Evolutionary conservation across 2,329 filamentous ascomycete genomes (phyloP).

Genomic region (Monilinia laxa): DNA sequence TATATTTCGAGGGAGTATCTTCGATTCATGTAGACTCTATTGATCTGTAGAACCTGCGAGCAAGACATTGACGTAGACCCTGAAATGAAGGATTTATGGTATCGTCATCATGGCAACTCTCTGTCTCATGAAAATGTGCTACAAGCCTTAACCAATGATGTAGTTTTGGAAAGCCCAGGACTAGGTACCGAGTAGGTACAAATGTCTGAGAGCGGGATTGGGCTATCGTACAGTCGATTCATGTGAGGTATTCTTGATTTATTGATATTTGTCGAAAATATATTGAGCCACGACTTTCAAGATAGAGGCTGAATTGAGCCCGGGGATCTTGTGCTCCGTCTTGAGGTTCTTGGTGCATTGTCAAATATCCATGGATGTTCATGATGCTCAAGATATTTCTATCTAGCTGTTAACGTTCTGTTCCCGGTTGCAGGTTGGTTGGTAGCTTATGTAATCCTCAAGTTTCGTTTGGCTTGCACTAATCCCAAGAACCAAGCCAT

Average conservation of each 20-base stretch:
- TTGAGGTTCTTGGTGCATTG: background rate
- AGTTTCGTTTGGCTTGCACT: background rate
- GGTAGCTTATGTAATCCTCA: background rate
- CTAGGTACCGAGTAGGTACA: background rate
- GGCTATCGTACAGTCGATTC: background rate
- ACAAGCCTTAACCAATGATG: background rate
- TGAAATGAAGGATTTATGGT: background rate
- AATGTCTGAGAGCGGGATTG: background rate
- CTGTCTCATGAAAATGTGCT: background rate
- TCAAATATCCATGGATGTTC: no score
- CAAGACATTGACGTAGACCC: background rate
- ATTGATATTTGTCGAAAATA: no score
- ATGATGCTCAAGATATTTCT: background rate
- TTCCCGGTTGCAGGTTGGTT: no score
- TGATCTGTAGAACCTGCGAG: background rate
- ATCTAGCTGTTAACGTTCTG: no score
- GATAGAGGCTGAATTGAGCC: background rate
- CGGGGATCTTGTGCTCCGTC: background rate
- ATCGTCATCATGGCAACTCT: background rate
- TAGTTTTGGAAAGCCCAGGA: background rate
- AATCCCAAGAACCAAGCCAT: background rate
- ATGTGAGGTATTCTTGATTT: no score
- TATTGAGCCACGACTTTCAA: background rate
- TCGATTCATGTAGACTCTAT: background rate
- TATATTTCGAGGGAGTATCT: background rate